Conservation (phyloP, 768 basidiomycete species). For the Serendipita sp. region DNA sequence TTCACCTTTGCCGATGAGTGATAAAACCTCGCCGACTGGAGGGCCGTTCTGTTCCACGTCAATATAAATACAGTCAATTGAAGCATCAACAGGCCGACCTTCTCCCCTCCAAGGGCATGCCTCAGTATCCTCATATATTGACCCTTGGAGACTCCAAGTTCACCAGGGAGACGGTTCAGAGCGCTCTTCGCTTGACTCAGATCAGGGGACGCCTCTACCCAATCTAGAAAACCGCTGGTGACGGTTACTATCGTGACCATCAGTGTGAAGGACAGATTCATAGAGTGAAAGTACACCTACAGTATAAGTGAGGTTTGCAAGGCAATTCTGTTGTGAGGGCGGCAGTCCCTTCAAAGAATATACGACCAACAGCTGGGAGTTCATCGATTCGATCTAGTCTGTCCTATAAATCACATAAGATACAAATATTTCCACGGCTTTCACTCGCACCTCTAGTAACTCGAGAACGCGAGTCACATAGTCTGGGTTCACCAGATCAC, state of each 20-base stretch:
- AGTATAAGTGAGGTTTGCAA: not conserved
- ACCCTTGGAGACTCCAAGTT: constrained; percentile 5
- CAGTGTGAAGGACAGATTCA: not conserved
- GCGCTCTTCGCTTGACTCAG: not conserved
- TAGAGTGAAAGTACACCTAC: not conserved
- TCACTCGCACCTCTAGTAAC: constrained; percentile 36
- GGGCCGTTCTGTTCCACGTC: constrained; percentile 24
- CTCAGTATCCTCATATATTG: constrained; percentile 3
- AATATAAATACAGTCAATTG: not conserved
- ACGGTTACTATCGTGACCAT: not conserved
- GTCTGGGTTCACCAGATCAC: constrained; percentile 18
- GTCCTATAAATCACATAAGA: not conserved
- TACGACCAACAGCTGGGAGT: not conserved
- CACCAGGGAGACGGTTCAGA: constrained; percentile 3
- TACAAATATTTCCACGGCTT: constrained; percentile 8
- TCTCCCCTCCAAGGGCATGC: not conserved
- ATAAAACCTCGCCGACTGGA: constrained; percentile 25
- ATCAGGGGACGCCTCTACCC: not conserved
- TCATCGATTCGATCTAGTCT: not conserved
- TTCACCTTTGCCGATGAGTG: constrained; percentile 23
- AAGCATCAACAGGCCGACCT: not conserved
- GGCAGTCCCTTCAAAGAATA: not conserved
- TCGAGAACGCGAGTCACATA: constrained; percentile 51
- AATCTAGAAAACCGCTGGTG: not conserved
- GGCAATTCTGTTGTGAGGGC: not conserved